A percentile compares a stretch with the other conserved stretches of the same genome.
Conservation (phyloP, 352 stramenopile genomes). For the Aphanomyces euteiches region DNA sequence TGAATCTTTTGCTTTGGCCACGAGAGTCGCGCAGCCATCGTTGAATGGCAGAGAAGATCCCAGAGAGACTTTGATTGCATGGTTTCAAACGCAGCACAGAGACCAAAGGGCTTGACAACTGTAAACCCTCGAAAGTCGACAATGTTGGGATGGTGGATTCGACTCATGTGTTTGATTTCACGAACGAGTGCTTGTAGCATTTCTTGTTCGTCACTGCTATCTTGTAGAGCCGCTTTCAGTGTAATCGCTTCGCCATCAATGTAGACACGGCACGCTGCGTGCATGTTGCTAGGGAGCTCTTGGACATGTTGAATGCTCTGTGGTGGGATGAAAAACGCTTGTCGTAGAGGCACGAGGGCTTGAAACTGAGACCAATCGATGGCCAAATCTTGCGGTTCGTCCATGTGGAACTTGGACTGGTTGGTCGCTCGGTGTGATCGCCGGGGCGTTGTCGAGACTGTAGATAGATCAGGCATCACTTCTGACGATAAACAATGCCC, state of each 20-base stretch:
- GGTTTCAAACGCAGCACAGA: conserved; percentile 4
- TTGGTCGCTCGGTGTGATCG: too few species aligned
- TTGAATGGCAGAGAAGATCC: not conserved
- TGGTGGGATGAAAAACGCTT: not conserved
- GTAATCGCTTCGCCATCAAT: conserved; percentile 8
- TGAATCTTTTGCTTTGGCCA: conserved; percentile 39
- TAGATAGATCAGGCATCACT: too few species aligned
- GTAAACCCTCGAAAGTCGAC: conserved; percentile 17
- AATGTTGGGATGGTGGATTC: conserved; percentile 18
- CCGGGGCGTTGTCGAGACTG: too few species aligned
- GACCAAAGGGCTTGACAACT: not conserved
- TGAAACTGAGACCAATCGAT: not conserved
- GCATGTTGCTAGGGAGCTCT: not conserved
- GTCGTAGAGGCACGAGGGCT: not conserved
- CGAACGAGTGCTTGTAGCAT: conserved; percentile 15
- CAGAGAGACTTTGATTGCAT: conserved; percentile 18
- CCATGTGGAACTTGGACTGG: too few species aligned
- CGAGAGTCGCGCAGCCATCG: conserved; percentile 23
- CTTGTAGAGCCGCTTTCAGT: not conserved
- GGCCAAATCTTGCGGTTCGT: too few species aligned
- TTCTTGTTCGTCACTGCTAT: not conserved
- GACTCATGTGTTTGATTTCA: conserved; percentile 5
- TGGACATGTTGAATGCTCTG: not conserved
- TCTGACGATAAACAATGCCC: too few species aligned
- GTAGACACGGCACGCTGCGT: conserved; percentile 6